phyloP scores from a whole-genome alignment of 768 basidiomycete genomes.

The Pleurotus sapidus region DNA sequence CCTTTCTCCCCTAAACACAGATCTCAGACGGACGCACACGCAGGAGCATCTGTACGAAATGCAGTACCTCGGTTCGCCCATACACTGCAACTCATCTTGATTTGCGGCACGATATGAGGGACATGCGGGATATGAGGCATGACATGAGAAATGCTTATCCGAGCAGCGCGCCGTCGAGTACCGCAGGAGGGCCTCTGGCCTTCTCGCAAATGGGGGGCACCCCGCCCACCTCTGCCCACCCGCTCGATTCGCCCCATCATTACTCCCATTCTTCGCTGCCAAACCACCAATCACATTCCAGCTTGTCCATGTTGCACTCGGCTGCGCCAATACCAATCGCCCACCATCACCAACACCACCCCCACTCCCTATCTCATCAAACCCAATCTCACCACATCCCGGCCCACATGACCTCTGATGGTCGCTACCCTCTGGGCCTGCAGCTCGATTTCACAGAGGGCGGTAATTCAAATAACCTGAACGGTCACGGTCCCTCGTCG shows the following conservation, averaged over 20 bases:
- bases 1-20: conserved; percentile 3
- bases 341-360: background rate
- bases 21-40: background rate
- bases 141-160: conserved; percentile 1
- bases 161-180: background rate
- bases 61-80: background rate
- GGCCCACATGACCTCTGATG: background rate
- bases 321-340: conserved; percentile 1
- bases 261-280: background rate
- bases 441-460: background rate
- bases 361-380: background rate
- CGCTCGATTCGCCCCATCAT: conserved; percentile 4
- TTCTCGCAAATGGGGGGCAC: background rate
- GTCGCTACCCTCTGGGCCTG: background rate
- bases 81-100: background rate
- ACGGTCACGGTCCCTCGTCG: background rate
- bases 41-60: conserved; percentile 2
- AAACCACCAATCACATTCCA: background rate
- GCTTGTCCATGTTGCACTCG: background rate
- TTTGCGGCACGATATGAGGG: too few relatives aligned
- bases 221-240: background rate
- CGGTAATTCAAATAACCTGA: background rate
- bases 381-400: background rate
- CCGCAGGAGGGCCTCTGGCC: conserved; percentile 1
- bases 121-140: too few relatives aligned